phyloP scores from a whole-genome alignment of 1,284 basidiomycete species.

The Leccinum subfulvum region DNA sequence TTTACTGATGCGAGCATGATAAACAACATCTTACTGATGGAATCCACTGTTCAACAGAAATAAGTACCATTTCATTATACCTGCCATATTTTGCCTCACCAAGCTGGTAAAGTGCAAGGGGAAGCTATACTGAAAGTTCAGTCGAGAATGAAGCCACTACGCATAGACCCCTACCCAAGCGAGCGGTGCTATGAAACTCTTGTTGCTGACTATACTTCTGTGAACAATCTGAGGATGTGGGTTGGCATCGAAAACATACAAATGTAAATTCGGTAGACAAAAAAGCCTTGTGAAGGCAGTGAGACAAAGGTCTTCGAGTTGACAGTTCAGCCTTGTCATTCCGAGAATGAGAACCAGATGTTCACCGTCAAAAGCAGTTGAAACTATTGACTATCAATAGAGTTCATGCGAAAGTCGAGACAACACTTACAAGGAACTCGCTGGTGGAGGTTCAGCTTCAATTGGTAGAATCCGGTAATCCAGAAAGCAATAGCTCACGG shows the following conservation, averaged over 20 bases:
- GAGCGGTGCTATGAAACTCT: background rate
- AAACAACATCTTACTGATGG: too few species aligned
- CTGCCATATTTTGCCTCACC: background rate
- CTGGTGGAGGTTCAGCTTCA: background rate
- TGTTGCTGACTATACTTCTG: background rate
- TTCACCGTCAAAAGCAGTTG: constrained; percentile 2
- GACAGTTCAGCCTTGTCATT: background rate
- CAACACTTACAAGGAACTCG: background rate
- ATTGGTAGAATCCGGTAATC: background rate
- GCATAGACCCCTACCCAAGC: background rate
- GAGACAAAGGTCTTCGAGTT: background rate
- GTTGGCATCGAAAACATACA: background rate
- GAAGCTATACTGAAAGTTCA: background rate
- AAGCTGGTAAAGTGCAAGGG: constrained; percentile 1
- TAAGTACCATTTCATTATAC: too few species aligned
- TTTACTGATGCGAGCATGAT: too few species aligned
- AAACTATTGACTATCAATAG: constrained; percentile 1
- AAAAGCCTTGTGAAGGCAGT: constrained; percentile 6
- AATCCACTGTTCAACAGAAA: too few species aligned
- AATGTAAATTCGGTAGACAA: background rate
- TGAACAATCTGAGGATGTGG: background rate
- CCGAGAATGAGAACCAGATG: background rate
- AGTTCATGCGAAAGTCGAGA: background rate
- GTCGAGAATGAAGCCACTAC: background rate
- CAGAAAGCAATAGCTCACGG: constrained; percentile 1